phyloP scores from a whole-genome alignment of 306 rosid species.

The Rosa persica region DNA sequence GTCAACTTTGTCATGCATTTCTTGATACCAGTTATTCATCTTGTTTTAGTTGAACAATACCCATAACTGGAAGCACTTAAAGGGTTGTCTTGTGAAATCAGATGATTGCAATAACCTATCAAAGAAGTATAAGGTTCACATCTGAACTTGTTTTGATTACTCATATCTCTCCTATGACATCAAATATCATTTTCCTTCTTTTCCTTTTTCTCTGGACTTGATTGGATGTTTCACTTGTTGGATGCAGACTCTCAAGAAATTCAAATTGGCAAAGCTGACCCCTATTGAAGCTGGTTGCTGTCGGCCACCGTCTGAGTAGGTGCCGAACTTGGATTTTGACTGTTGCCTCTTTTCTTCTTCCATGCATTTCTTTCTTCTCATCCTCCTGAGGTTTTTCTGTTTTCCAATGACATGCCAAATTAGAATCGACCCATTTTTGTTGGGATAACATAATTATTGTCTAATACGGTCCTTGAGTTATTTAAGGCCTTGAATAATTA shows the following conservation, averaged over 20 bases:
- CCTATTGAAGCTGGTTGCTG: slow-evolving; percentile 96
- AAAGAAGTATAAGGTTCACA: slow-evolving; percentile 66
- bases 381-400: neutral
- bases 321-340: slow-evolving; percentile 20
- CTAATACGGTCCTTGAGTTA: neutral
- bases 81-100: slow-evolving; percentile 81
- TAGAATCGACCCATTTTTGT: neutral
- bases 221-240: neutral
- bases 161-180: slow-evolving; percentile 9
- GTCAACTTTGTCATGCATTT: slow-evolving; percentile 8
- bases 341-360: slow-evolving; percentile 6
- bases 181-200: neutral
- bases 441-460: neutral
- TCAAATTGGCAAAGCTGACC: slow-evolving; percentile 69
- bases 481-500: neutral
- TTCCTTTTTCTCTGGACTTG: slow-evolving; percentile 5
- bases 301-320: slow-evolving; percentile 91
- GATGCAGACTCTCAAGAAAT: slow-evolving; percentile 70
- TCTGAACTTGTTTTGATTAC: slow-evolving; percentile 17
- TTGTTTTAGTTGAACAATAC: slow-evolving; percentile 71
- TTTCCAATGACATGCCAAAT: neutral
- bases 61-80: slow-evolving; percentile 74
- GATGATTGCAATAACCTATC: slow-evolving; percentile 75
- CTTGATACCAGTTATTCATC: slow-evolving; percentile 7
- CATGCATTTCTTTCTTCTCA: neutral